Percentiles rank a stretch among this genome's conserved stretches.
Conservation (phyloP, 2,329 filamentous ascomycete genomes). For the Epichloe bromicola region DNA sequence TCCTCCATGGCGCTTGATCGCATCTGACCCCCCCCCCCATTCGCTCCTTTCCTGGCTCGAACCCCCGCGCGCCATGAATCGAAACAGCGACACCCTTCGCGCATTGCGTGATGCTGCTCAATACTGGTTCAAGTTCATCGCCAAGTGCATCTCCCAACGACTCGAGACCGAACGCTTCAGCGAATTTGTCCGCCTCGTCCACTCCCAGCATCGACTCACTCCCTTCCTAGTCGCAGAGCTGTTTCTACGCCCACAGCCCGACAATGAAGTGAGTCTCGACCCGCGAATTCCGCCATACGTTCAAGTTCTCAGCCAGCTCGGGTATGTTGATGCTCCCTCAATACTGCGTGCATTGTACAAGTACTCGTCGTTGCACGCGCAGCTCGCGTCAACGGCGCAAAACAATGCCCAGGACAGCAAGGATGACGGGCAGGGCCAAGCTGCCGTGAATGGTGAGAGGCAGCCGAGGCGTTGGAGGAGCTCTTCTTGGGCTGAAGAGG, state of each 20-base stretch:
- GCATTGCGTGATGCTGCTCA: constrained; percentile 17
- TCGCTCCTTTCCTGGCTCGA: not conserved
- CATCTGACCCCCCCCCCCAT: not conserved
- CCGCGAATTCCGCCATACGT: constrained; percentile 47
- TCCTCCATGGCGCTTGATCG: constrained; percentile 3
- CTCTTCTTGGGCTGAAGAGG: constrained; percentile 62
- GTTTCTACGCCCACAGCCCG: constrained; percentile 40
- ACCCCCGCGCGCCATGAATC: constrained; percentile 14
- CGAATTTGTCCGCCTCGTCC: constrained; percentile 34
- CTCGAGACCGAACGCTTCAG: constrained; percentile 42
- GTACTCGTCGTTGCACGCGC: constrained; percentile 39
- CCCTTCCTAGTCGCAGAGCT: constrained; percentile 41
- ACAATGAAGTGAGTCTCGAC: constrained; percentile 39
- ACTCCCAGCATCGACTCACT: constrained; percentile 37
- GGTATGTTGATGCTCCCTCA: constrained; percentile 39
- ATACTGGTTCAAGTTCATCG: constrained; percentile 39
- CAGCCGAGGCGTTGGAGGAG: constrained; percentile 33
- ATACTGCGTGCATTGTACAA: constrained; percentile 42
- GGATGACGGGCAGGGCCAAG: constrained; percentile 1
- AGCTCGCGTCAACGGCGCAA: constrained; percentile 3
- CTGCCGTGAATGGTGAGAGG: constrained; percentile 10
- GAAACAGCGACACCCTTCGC: constrained; percentile 9
- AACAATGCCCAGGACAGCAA: constrained; percentile 2
- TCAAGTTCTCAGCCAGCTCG: constrained; percentile 37
- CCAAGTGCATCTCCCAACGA: constrained; percentile 35